Percentiles rank a stretch among this genome's conserved stretches.
Conservation (phyloP, 306 rosid species). For the Gastrolobium villosum region DNA sequence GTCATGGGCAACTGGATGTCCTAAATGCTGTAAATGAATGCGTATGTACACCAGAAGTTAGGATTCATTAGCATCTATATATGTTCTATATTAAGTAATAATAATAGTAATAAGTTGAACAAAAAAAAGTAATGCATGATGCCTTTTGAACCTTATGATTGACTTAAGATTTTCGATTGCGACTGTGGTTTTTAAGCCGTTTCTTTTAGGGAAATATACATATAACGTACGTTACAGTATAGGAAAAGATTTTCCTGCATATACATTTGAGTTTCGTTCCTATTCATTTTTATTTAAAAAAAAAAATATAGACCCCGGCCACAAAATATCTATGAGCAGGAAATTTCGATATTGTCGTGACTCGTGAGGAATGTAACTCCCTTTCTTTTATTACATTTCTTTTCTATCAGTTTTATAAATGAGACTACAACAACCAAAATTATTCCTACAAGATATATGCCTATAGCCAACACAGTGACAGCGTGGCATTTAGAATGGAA, state of each 20-base stretch:
- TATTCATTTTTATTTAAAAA: too few relatives aligned
- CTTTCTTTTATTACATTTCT: background rate
- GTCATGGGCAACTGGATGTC: conserved; percentile 78
- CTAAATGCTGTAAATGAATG: conserved; percentile 69
- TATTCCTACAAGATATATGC: too few relatives aligned
- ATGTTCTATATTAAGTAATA: background rate
- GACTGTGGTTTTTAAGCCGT: conserved; percentile 6
- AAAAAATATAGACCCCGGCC: too few relatives aligned
- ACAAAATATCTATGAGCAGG: too few relatives aligned
- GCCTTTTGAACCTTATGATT: background rate
- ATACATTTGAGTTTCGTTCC: too few relatives aligned
- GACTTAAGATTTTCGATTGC: background rate
- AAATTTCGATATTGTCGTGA: too few relatives aligned
- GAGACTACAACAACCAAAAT: background rate
- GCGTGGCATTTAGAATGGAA: too few relatives aligned
- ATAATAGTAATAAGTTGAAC: background rate
- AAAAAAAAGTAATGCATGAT: background rate
- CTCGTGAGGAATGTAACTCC: too few relatives aligned
- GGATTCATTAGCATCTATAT: background rate
- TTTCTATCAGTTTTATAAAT: conserved; percentile 1
- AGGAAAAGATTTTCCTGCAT: too few relatives aligned
- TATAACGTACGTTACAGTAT: too few relatives aligned
- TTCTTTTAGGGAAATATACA: too few relatives aligned
- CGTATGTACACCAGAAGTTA: conserved; percentile 59
- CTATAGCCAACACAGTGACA: too few relatives aligned